A percentile compares a stretch with the other conserved stretches of the same genome.
Conservation (phyloP, 257 asterid genomes). For the Solanum piurae region DNA sequence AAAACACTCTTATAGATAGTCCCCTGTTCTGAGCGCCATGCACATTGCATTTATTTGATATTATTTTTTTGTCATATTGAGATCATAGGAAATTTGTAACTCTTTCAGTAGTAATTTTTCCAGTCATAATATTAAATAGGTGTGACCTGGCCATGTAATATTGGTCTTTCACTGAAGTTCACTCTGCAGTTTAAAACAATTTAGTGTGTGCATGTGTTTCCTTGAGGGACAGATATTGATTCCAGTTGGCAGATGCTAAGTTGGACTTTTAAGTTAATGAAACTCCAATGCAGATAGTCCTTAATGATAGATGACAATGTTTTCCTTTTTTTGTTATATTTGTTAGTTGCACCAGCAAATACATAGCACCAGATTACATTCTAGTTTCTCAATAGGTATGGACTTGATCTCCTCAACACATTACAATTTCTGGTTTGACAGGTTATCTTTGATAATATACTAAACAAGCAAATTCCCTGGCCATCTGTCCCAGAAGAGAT, state of each 20-base stretch:
- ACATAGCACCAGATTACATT: background rate
- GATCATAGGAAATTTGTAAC: background rate
- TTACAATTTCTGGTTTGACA: conserved; percentile 22
- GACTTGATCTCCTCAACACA: background rate
- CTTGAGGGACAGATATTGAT: background rate
- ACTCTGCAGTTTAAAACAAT: background rate
- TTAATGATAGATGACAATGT: background rate
- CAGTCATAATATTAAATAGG: background rate
- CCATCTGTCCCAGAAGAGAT: conserved; percentile 73
- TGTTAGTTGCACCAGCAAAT: background rate
- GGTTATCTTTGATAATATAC: conserved; percentile 82
- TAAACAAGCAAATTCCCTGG: conserved; percentile 82
- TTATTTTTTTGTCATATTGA: background rate
- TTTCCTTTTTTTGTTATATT: background rate
- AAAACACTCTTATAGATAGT: background rate
- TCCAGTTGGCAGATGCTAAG: background rate
- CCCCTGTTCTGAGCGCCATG: background rate
- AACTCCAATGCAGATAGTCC: background rate
- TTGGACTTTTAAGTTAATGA: background rate
- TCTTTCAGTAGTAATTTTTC: background rate
- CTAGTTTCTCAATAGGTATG: background rate
- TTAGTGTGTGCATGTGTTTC: background rate
- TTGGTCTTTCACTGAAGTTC: background rate
- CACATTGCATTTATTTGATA: background rate
- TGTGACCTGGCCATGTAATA: background rate